These are phyloP conservation scores for Zelopaecilomyces penicillatus DNA, from an alignment of 2,329 filamentous ascomycete species.

Conservation along the genomic window DNA sequence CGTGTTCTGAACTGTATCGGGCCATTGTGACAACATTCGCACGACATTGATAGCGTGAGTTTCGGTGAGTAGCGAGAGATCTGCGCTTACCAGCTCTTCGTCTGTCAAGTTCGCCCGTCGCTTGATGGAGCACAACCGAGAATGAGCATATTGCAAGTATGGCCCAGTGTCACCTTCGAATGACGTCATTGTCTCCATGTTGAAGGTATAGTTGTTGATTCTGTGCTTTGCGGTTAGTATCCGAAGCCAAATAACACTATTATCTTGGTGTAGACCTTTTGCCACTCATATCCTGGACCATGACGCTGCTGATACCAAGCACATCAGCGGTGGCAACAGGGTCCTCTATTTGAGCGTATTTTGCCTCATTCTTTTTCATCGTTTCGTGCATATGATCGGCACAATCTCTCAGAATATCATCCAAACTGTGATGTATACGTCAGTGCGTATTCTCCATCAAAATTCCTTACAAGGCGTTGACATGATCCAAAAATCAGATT, in stretches of 20 bases:
- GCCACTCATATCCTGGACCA: conserved; percentile 97
- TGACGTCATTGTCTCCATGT: conserved; percentile 73
- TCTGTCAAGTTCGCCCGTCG: conserved; percentile 45
- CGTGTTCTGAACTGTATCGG: conserved; percentile 76
- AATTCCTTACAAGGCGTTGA: too few species aligned
- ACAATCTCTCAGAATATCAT: conserved; percentile 47
- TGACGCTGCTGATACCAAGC: conserved; percentile 87
- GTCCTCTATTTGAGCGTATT: conserved; percentile 84
- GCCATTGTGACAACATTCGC: conserved; percentile 73
- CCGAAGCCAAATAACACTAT: neutral
- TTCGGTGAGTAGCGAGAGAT: conserved; percentile 62
- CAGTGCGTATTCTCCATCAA: neutral
- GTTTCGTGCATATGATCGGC: conserved; percentile 96
- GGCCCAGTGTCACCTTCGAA: conserved; percentile 82
- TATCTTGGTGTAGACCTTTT: conserved; percentile 73
- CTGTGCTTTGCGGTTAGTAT: conserved; percentile 18
- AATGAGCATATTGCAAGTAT: conserved; percentile 77
- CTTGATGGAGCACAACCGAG: conserved; percentile 58
- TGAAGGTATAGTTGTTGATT: conserved; percentile 62
- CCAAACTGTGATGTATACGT: conserved; percentile 23
- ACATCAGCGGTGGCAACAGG: conserved; percentile 76
- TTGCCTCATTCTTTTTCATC: conserved; percentile 82
- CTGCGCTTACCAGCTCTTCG: conserved; percentile 52
- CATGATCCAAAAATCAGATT: too few species aligned
- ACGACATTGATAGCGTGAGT: conserved; percentile 65